Base-by-base conservation (phyloP, 768 basidiomycete genomes). In the Boletus rubroflammeus region DNA sequence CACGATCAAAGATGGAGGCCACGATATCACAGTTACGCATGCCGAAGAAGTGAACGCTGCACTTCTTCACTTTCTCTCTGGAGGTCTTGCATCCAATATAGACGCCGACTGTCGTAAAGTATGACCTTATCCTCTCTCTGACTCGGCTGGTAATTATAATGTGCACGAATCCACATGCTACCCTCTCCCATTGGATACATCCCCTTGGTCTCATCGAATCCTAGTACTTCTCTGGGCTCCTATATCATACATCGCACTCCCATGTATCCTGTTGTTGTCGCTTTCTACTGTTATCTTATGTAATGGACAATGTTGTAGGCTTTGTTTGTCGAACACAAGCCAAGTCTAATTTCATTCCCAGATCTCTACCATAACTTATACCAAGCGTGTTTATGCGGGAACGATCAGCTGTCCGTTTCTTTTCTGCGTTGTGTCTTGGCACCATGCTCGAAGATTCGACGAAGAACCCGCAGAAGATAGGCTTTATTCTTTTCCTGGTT, bases 1-100 rank as follows among this genome's bases (percentile, higher is more conserved):
- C 3, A 72, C 72, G 34, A 70, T 72, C 46, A 32, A 32, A 3
- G 58, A 58, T 26, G 72, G 60, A 9, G 60, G 68, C 15, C 70
- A 72, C 41, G 70, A 72, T 46, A 59, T 72, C 35, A 72, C 64
- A 1, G 47, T 70, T 14, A 72, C 70, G 3, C 72, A 73, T 39
- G 58, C 68, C 25, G 50, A 61, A 9, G 59, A 71, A 59, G 72
- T 72, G 45, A 72, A 58, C 45, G 35, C 55, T 17, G 67, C 61
- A 29, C 63, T 72, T 46, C 40, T 70, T 21, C 54, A 40, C 6
- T 72, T 72, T 54, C 59, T 72, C 28, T 67, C 63, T 1, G 29
- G 39, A 6, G 52, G 47, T n/a, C 46, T 56, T 10, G 13, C 31
- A 36, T 44, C 55, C 7, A 5, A 36, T 6, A 29, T 26, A 34